Evolutionary conservation across 106 monocot species (phyloP), one percentile per base, ranked within the genome.

Genomic region (Acorus gramineus): DNA sequence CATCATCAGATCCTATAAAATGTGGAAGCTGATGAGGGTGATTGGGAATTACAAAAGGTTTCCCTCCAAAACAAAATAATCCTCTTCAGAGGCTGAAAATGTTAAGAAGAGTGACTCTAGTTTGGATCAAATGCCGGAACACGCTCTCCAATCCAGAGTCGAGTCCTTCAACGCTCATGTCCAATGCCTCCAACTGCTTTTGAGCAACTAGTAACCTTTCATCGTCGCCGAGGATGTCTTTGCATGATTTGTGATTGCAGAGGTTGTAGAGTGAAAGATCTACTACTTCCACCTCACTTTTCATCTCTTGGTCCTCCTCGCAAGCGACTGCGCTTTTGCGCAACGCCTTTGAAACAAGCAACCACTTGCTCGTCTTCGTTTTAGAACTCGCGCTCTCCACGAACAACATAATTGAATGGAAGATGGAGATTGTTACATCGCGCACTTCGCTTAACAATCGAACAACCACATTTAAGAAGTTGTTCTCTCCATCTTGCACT

Each of bases 1-100:
- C 28, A 47, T 61, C 45, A 61, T 3, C 61, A 61, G 46, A 46
- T 61, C 61, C 61, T 61, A 46, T 61, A 61, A 61, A 61, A 61
- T 61, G 61, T 47, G 8, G 61, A 61, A 46, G 61, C 10, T 61
- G 61, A 46, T 61, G 8, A 45, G 14, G 9, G 49, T 28, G 28
- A 28, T 28, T 28, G 28, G 28, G 28, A 28, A 28, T 28, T 28
- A 28, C 28, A 28, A 28, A 28, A 0, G 28, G 0, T 28, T 28
- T 28, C 28, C 28, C 28, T 28, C 28, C 28, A 28, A 28, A 28
- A 28, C 28, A 28, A 28, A 28, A 28, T n/a, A 28, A 28, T 28
- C 28, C 0, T 28, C 28, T 28, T 28, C 28, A 28, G 28, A 28
- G 28, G 28, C 28, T 28, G 28, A 28, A 28, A 28, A 28, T 28